Conservation (phyloP, 345 rosid species). For the Gossypium herbaceum region DNA sequence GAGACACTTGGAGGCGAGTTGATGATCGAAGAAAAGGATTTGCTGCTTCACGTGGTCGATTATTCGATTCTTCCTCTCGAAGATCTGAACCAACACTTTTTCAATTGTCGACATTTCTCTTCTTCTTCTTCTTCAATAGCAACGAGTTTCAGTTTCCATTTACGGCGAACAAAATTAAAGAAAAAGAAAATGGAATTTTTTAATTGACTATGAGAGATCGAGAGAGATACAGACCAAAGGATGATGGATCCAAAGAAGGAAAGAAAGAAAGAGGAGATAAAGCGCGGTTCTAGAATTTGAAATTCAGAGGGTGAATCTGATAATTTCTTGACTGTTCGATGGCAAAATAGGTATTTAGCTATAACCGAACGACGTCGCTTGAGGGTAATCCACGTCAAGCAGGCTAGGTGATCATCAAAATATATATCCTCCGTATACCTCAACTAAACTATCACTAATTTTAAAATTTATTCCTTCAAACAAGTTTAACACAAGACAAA, state of each 20-base stretch:
- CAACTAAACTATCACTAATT: no score
- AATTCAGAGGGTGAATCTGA: neutral
- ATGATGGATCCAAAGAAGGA: neutral
- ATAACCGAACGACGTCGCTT: neutral
- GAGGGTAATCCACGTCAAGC: no score
- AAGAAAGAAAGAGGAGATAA: conserved; percentile 2
- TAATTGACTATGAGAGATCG: neutral
- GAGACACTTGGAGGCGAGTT: conserved; percentile 66
- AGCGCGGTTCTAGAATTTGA: conserved; percentile 13
- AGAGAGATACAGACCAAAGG: neutral
- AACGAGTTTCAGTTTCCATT: conserved; percentile 23
- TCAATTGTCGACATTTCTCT: conserved; percentile 38
- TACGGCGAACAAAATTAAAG: conserved; percentile 11
- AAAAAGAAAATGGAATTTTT: conserved; percentile 9
- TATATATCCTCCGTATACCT: no score
- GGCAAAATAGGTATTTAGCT: conserved; percentile 3
- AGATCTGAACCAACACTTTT: conserved; percentile 60
- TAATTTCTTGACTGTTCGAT: neutral
- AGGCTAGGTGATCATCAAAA: no score
- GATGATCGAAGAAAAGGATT: conserved; percentile 54
- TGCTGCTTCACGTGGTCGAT: conserved; percentile 59
- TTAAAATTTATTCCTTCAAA: no score
- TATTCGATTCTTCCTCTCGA: conserved; percentile 61
- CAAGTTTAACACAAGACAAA: no score
- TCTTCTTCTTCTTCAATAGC: neutral